Evolutionary conservation across 2,329 filamentous ascomycete genomes (phyloP).

Genomic region (Alternaria triticimaculans): DNA sequence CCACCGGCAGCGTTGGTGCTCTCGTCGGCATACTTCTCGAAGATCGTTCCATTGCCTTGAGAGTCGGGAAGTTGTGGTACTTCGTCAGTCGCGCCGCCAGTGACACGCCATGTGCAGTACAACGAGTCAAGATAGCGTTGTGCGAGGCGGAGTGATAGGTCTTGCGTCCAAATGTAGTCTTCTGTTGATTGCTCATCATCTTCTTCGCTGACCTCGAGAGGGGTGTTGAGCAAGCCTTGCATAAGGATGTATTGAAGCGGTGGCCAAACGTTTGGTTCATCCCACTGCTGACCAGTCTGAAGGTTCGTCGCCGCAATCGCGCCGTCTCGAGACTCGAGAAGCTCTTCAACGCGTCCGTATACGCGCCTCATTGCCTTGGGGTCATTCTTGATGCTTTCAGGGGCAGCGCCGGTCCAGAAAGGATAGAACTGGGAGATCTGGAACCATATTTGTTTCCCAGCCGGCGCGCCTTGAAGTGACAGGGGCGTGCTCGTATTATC

Average conservation of each 20-base stretch:
- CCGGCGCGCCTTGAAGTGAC: slow-evolving; percentile 55
- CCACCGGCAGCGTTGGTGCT: slow-evolving; percentile 66
- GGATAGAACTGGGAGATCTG: slow-evolving; percentile 68
- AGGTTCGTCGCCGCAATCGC: slow-evolving; percentile 69
- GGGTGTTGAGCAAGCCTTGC: slow-evolving; percentile 66
- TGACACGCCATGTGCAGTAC: slow-evolving; percentile 74
- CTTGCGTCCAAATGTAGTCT: slow-evolving; percentile 61
- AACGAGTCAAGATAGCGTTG: slow-evolving; percentile 72
- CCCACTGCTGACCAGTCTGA: slow-evolving; percentile 70
- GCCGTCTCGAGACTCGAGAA: slow-evolving; percentile 61
- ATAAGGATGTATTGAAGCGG: slow-evolving; percentile 71
- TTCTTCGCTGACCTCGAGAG: slow-evolving; percentile 60
- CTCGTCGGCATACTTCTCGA: slow-evolving; percentile 72
- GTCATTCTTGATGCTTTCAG: slow-evolving; percentile 63
- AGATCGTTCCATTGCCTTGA: slow-evolving; percentile 68
- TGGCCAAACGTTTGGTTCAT: slow-evolving; percentile 74
- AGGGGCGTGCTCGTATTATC: slow-evolving; percentile 50
- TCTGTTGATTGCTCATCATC: slow-evolving; percentile 51
- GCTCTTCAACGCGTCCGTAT: slow-evolving; percentile 60
- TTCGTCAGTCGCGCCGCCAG: slow-evolving; percentile 64
- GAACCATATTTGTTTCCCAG: slow-evolving; percentile 65
- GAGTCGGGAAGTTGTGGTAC: slow-evolving; percentile 35
- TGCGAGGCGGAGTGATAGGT: slow-evolving; percentile 64
- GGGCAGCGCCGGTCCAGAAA: slow-evolving; percentile 72
- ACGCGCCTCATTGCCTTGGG: slow-evolving; percentile 63